phyloP scores from a whole-genome alignment of 768 basidiomycete genomes.

The Auricularia sp. region DNA sequence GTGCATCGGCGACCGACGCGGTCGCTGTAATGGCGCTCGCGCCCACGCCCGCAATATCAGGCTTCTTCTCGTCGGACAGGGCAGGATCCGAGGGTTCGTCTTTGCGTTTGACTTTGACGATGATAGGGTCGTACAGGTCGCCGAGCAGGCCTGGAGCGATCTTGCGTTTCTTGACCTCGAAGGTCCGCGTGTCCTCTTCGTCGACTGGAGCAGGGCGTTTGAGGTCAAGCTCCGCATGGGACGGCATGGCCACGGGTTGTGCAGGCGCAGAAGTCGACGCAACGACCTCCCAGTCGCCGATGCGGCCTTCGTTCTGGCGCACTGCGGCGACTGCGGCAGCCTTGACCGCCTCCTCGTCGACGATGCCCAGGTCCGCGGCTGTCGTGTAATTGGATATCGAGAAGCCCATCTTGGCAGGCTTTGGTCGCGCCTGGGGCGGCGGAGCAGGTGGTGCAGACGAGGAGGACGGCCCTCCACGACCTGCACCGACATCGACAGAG shows the following conservation, averaged over 20 bases:
- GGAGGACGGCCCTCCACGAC: constrained; percentile 25
- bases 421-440: constrained; percentile 24
- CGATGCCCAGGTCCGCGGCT: constrained; percentile 71
- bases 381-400: constrained; percentile 76
- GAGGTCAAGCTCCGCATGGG: constrained; percentile 9
- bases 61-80: not conserved
- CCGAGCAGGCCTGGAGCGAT: constrained; percentile 46
- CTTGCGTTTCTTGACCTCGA: constrained; percentile 61
- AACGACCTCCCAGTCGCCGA: constrained; percentile 71
- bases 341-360: constrained; percentile 65
- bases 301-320: constrained; percentile 55
- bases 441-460: constrained; percentile 28
- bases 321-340: constrained; percentile 50
- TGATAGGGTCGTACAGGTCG: constrained; percentile 73
- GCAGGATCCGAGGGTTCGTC: not conserved
- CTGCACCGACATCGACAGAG: constrained; percentile 66
- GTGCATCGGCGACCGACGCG: not conserved
- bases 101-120: constrained; percentile 27
- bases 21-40: not conserved
- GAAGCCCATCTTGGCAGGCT: constrained; percentile 43
- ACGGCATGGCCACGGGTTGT: constrained; percentile 6
- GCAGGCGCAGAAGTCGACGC: constrained; percentile 21
- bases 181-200: constrained; percentile 43
- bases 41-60: not conserved
- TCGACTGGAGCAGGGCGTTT: constrained; percentile 23